phyloP scores from a whole-genome alignment of 75 land plant species.

The Pinus tabuliformis region DNA sequence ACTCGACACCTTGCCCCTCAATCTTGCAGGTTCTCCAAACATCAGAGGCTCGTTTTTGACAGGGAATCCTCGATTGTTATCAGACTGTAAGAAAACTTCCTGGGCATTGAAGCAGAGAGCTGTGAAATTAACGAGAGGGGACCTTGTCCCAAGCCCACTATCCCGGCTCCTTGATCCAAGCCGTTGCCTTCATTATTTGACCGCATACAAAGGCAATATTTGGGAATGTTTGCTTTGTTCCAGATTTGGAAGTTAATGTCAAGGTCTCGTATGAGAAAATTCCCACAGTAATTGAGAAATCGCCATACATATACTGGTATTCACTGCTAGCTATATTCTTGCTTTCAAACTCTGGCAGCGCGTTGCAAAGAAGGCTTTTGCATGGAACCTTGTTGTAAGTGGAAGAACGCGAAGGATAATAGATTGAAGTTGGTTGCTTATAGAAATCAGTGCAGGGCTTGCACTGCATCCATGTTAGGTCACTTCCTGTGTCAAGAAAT shows the following conservation, averaged over 20 bases:
- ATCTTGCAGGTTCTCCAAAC: constrained; percentile 41
- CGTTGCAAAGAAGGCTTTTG: constrained; percentile 12
- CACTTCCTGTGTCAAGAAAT: constrained; percentile 66
- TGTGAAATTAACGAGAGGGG: constrained; percentile 61
- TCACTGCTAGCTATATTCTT: constrained; percentile 18
- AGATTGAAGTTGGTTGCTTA: constrained; percentile 33
- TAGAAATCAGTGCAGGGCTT: constrained; percentile 42
- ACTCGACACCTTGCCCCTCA: not conserved
- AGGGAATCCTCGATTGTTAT: constrained; percentile 28
- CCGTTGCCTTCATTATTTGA: constrained; percentile 35
- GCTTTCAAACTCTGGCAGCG: constrained; percentile 10
- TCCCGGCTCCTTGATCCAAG: constrained; percentile 48
- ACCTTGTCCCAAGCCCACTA: constrained; percentile 68
- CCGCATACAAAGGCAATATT: constrained; percentile 58
- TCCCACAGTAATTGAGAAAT: constrained; percentile 58
- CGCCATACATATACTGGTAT: constrained; percentile 72
- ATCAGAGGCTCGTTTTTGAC: constrained; percentile 31
- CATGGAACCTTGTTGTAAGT: constrained; percentile 44
- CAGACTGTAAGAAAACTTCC: constrained; percentile 68
- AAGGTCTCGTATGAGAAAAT: constrained; percentile 58
- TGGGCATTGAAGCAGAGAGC: not conserved
- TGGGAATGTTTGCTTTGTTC: constrained; percentile 2
- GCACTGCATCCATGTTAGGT: constrained; percentile 73
- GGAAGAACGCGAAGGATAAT: constrained; percentile 30
- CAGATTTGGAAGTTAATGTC: constrained; percentile 19